These are phyloP conservation scores for Cladophialophora immunda DNA, from an alignment of 2,329 filamentous ascomycete genomes.

Conservation along the genomic window DNA sequence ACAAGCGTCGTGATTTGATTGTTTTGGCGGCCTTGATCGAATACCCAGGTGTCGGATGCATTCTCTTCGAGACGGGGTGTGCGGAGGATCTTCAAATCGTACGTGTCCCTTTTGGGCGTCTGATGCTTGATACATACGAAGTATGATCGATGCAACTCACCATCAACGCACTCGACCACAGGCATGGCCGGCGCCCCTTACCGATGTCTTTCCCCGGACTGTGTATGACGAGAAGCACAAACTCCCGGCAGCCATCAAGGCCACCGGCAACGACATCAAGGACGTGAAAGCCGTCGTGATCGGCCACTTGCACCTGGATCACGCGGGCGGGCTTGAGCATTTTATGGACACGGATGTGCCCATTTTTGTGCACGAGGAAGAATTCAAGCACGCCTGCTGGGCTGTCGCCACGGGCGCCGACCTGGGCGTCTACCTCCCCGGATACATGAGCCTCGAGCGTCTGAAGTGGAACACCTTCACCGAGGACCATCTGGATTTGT, in stretches of 20 bases:
- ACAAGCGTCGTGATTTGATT: constrained; percentile 54
- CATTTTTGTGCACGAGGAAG: constrained; percentile 59
- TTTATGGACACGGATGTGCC: constrained; percentile 54
- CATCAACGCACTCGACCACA: constrained; percentile 21
- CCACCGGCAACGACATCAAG: constrained; percentile 54
- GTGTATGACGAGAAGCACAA: constrained; percentile 46
- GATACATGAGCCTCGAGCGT: constrained; percentile 48
- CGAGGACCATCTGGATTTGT: constrained; percentile 51
- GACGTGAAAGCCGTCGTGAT: constrained; percentile 59
- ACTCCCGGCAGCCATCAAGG: constrained; percentile 49
- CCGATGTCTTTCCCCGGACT: constrained; percentile 52
- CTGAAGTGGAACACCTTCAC: constrained; percentile 56
- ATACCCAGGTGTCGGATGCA: constrained; percentile 54
- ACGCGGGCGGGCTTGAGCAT: constrained; percentile 58
- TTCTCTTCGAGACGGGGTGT: constrained; percentile 58
- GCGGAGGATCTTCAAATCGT: constrained; percentile 49
- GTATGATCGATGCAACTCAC: background rate
- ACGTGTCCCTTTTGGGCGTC: background rate
- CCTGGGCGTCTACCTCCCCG: constrained; percentile 50
- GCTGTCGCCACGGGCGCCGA: constrained; percentile 54
- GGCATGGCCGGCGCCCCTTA: constrained; percentile 48
- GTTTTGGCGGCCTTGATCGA: constrained; percentile 56
- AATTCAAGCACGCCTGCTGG: constrained; percentile 58
- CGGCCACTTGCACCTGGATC: constrained; percentile 59
- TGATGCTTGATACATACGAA: background rate